Evolutionary conservation across 768 basidiomycete species (phyloP).

Genomic region (Macrolepiota dolichaula): DNA sequence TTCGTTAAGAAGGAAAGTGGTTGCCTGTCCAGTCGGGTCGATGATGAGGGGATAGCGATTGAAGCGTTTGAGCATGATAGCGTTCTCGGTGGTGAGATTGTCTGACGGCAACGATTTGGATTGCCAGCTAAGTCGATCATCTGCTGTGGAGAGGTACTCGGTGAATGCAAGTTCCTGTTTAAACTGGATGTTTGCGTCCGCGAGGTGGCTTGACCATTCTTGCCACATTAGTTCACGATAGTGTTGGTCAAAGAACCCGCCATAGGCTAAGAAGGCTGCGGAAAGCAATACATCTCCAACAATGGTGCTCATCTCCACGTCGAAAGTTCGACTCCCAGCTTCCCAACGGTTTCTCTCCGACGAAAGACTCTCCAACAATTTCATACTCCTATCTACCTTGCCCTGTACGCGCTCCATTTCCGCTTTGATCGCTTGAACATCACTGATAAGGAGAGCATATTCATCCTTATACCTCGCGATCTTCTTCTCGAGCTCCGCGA

Average conservation of each 20-base stretch:
- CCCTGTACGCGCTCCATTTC: conserved; percentile 98
- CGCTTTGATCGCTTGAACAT: conserved; percentile 93
- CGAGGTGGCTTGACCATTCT: conserved; percentile 86
- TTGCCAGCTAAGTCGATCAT: conserved; percentile 94
- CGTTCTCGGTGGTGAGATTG: conserved; percentile 95
- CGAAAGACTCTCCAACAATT: conserved; percentile 87
- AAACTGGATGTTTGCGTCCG: conserved; percentile 87
- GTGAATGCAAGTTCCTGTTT: conserved; percentile 90
- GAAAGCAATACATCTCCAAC: conserved; percentile 96
- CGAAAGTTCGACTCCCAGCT: conserved; percentile 90
- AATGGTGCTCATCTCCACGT: conserved; percentile 97
- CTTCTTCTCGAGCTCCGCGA: conserved; percentile 87
- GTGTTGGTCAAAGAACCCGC: conserved; percentile 98
- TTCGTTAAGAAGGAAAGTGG: conserved; percentile 89
- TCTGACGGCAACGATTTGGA: conserved; percentile 94
- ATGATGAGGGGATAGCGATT: conserved; percentile 97
- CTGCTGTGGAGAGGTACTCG: conserved; percentile 95
- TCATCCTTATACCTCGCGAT: conserved; percentile 95
- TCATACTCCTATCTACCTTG: conserved; percentile 97
- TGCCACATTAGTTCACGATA: conserved; percentile 98
- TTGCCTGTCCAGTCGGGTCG: conserved; percentile 97
- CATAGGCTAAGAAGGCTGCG: conserved; percentile 94
- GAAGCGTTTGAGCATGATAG: conserved; percentile 99
- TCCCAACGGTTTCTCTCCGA: conserved; percentile 97
- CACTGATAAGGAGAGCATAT: conserved; percentile 93